A percentile compares a stretch with the other conserved stretches of the same genome.
phyloP scores from a whole-genome alignment of 2,329 filamentous ascomycete genomes.

The Venturia carpophila region DNA sequence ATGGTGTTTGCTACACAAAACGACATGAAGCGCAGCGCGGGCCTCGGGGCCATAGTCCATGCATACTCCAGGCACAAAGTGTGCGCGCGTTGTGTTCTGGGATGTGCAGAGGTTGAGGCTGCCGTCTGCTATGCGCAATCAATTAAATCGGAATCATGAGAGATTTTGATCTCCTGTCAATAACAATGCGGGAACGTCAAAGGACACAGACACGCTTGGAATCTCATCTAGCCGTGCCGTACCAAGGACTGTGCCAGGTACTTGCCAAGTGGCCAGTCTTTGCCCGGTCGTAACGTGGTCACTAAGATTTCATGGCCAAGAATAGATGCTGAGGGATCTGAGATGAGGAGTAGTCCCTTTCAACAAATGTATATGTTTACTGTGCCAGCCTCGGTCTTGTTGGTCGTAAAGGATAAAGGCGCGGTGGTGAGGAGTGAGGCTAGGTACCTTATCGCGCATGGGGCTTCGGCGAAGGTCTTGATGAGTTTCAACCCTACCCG shows the following conservation, averaged over 20 bases:
- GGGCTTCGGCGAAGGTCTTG: neutral
- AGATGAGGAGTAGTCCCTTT: no score
- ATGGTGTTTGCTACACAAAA: conserved; percentile 11
- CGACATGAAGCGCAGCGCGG: neutral
- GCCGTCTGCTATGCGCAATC: neutral
- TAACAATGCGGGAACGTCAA: neutral
- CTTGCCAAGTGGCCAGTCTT: no score
- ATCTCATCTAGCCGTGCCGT: neutral
- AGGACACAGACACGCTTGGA: neutral
- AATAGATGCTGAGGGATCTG: no score
- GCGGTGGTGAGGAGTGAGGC: neutral
- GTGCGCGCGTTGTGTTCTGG: neutral
- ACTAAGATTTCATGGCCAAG: neutral
- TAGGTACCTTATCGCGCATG: neutral
- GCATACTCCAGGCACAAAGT: neutral
- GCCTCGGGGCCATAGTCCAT: neutral
- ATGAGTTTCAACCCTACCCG: neutral
- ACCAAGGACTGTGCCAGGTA: neutral
- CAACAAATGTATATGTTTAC: neutral
- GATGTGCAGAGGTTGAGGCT: neutral
- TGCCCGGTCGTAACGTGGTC: no score
- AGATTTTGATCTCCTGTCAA: neutral
- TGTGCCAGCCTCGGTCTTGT: neutral
- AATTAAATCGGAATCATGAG: neutral
- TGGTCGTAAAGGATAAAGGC: neutral